Conservation (phyloP, 345 rosid genomes). For the Citrus glauca region DNA sequence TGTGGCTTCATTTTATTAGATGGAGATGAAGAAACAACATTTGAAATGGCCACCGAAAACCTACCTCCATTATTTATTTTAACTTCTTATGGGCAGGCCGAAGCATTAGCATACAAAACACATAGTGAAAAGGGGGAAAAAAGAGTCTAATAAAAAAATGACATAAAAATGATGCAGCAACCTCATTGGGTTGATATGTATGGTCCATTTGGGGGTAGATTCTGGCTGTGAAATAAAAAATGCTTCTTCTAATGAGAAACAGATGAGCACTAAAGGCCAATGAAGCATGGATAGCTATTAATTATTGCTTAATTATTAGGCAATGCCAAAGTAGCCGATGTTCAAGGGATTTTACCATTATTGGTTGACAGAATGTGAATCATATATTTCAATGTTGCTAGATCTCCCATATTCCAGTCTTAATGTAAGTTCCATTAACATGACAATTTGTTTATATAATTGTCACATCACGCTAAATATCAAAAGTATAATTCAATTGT, state of each 20-base stretch:
- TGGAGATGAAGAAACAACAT: background rate
- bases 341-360: too few species aligned
- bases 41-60: background rate
- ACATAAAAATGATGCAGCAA: background rate
- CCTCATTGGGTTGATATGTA: background rate
- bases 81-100: background rate
- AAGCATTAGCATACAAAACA: background rate
- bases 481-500: too few species aligned
- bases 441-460: too few species aligned
- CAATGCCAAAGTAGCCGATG: background rate
- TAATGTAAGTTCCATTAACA: too few species aligned
- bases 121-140: background rate
- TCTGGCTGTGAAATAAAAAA: background rate
- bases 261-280: background rate
- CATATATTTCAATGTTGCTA: too few species aligned
- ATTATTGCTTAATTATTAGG: background rate
- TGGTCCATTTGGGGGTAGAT: background rate
- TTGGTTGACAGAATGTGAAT: too few species aligned
- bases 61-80: background rate
- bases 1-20: too few species aligned
- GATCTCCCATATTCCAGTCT: too few species aligned
- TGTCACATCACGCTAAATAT: too few species aligned
- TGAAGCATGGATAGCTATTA: background rate
- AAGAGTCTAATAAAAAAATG: background rate
- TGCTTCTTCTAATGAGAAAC: background rate